Conservation (phyloP, 805 yeast genomes). For the Wickerhamiella allomyrinae region DNA sequence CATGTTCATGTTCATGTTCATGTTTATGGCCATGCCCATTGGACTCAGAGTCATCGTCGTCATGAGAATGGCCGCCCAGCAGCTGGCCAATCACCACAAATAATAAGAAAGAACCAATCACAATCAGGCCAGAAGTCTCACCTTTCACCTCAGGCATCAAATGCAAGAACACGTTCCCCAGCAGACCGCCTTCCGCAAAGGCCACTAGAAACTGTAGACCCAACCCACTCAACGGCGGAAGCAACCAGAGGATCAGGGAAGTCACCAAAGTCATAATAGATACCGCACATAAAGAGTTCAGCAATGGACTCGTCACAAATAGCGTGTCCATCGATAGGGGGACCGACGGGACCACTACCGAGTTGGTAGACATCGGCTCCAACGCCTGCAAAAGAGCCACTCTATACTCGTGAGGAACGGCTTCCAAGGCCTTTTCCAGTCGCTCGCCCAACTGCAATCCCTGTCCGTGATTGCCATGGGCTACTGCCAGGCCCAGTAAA, state of each 20-base stretch:
- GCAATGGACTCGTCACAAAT: slow-evolving; percentile 8
- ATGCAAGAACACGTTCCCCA: slow-evolving; percentile 65
- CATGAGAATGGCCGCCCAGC: slow-evolving; percentile 28
- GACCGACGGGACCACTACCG: not conserved
- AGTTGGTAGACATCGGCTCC: not conserved
- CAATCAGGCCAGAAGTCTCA: slow-evolving; percentile 35
- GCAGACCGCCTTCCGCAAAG: slow-evolving; percentile 62
- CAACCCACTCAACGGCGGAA: slow-evolving; percentile 31
- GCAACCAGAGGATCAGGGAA: slow-evolving; percentile 7
- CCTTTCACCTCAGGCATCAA: slow-evolving; percentile 48
- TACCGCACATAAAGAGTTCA: slow-evolving; percentile 12
- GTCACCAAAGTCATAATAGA: slow-evolving; percentile 8
- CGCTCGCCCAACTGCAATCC: not conserved
- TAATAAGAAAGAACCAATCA: slow-evolving; percentile 43
- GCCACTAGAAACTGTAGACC: slow-evolving; percentile 42
- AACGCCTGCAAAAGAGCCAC: not conserved
- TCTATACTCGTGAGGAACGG: not conserved
- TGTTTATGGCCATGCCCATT: slow-evolving; percentile 13
- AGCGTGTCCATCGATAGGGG: not conserved
- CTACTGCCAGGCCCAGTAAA: not conserved
- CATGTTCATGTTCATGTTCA: not conserved
- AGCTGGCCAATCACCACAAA: slow-evolving; percentile 51
- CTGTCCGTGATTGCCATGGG: not conserved
- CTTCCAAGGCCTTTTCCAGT: not conserved
- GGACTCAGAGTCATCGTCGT: slow-evolving; percentile 32